phyloP scores from a whole-genome alignment of 2,329 filamentous ascomycete species.

The Elsinoe australis region DNA sequence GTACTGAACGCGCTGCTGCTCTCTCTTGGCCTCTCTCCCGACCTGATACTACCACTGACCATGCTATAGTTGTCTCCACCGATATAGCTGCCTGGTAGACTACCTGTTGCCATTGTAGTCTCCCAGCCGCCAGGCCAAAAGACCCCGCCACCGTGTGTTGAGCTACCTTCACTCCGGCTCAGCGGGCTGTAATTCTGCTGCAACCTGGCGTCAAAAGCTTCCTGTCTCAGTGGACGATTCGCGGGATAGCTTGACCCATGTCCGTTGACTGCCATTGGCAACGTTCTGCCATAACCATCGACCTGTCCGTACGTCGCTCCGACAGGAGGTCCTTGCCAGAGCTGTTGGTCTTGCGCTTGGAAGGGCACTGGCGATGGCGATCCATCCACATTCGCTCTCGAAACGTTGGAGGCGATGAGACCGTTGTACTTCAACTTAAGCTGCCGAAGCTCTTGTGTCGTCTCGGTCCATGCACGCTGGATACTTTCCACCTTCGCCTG shows the following conservation, averaged over 20 bases:
- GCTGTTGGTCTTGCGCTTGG: not conserved
- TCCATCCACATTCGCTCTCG: not conserved
- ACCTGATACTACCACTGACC: slow-evolving; percentile 26
- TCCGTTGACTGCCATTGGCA: not conserved
- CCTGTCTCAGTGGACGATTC: not conserved
- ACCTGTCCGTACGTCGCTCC: not conserved
- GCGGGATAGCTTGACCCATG: not conserved
- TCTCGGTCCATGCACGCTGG: slow-evolving; percentile 45
- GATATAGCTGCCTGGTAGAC: not conserved
- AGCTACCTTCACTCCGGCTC: slow-evolving; percentile 5
- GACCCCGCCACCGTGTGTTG: not conserved
- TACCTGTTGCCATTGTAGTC: not conserved
- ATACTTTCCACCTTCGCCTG: slow-evolving; percentile 43
- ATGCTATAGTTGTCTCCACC: slow-evolving; percentile 21
- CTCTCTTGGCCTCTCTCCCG: slow-evolving; percentile 24
- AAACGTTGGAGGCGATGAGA: not conserved
- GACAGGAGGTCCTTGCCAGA: slow-evolving; percentile 11
- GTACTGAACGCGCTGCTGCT: slow-evolving; percentile 36
- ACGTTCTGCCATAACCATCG: not conserved
- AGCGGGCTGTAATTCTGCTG: not conserved
- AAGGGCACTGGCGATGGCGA: not conserved
- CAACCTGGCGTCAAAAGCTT: not conserved
- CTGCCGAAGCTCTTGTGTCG: slow-evolving; percentile 11
- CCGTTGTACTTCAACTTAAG: slow-evolving; percentile 14
- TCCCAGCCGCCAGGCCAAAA: not conserved